A percentile compares a stretch with the other conserved stretches of the same genome.
Evolutionary conservation across 148 eudicot genomes (phyloP).

Genomic region (Limonium bicolor): DNA sequence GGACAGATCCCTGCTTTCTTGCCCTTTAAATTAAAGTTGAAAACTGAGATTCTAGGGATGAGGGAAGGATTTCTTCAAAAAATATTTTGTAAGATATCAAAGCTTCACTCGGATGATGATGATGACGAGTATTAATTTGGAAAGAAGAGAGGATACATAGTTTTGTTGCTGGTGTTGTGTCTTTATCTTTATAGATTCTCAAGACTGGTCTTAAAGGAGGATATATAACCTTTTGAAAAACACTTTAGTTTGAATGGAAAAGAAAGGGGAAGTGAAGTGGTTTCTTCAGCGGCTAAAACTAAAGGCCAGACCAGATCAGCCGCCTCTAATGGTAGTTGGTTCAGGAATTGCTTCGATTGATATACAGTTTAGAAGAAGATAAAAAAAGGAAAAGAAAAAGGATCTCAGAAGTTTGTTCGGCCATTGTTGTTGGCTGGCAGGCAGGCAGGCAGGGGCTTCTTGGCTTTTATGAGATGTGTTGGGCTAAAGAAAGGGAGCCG

Average conservation of each 20-base stretch:
- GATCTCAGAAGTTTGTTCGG: no score
- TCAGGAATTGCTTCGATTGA: constrained; percentile 1
- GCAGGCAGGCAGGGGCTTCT: no score
- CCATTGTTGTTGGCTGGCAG: no score
- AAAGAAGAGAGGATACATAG: background rate
- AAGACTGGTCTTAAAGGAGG: constrained; percentile 8
- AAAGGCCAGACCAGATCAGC: constrained; percentile 2
- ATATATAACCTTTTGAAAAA: background rate
- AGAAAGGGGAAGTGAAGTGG: constrained; percentile 1
- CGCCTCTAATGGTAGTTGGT: constrained; percentile 1
- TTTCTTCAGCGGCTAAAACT: no score
- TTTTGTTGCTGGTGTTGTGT: constrained; percentile 2
- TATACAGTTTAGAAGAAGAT: background rate
- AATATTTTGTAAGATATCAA: background rate
- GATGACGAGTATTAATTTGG: background rate
- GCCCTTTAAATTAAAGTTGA: background rate
- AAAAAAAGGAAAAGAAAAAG: no score
- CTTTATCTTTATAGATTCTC: constrained; percentile 9
- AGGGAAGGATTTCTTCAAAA: background rate
- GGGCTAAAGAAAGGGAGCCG: no score
- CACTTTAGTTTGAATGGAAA: constrained; percentile 9
- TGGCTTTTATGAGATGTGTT: no score
- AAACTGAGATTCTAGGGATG: background rate
- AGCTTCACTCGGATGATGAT: no score
- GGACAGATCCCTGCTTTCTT: no score